phyloP scores from a whole-genome alignment of 1,284 basidiomycete genomes.

The Flammula alnicola region DNA sequence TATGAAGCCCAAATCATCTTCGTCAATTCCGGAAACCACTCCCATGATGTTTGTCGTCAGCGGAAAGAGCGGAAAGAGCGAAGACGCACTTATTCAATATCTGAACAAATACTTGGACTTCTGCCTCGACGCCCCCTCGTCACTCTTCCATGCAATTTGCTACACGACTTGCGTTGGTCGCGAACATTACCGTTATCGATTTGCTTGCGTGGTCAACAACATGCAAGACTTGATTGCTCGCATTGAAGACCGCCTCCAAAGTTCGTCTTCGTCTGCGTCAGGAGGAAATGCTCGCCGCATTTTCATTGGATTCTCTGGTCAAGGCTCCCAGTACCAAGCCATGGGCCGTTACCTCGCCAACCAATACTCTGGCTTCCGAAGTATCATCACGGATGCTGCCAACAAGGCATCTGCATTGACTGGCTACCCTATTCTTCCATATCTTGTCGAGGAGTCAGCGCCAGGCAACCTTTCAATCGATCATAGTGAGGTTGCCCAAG shows the following conservation, averaged over 20 bases:
- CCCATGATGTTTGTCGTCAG: slow-evolving; percentile 38
- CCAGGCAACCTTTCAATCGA: slow-evolving; percentile 29
- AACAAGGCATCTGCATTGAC: slow-evolving; percentile 30
- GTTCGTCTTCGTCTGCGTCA: slow-evolving; percentile 6
- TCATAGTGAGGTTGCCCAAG: slow-evolving; percentile 37
- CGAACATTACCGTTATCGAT: slow-evolving; percentile 40
- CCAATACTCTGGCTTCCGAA: slow-evolving; percentile 33
- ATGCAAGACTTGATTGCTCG: slow-evolving; percentile 36
- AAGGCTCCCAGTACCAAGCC: slow-evolving; percentile 40
- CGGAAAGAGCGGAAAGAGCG: slow-evolving; percentile 38
- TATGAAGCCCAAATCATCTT: slow-evolving; percentile 21
- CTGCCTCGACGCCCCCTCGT: slow-evolving; percentile 27
- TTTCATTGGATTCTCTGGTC: slow-evolving; percentile 41
- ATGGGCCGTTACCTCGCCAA: slow-evolving; percentile 38
- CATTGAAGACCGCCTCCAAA: slow-evolving; percentile 30
- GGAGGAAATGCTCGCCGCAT: slow-evolving; percentile 24
- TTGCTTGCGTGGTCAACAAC: slow-evolving; percentile 35
- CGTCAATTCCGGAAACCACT: slow-evolving; percentile 22
- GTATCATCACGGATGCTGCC: slow-evolving; percentile 32
- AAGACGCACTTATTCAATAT: slow-evolving; percentile 33
- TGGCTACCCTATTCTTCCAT: slow-evolving; percentile 32
- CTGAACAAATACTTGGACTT: slow-evolving; percentile 36
- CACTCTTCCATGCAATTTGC: slow-evolving; percentile 36
- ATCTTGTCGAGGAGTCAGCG: slow-evolving; percentile 30
- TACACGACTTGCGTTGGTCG: slow-evolving; percentile 41